Conservation (phyloP, 441 rosid genomes). For the Jatropha podagrica region DNA sequence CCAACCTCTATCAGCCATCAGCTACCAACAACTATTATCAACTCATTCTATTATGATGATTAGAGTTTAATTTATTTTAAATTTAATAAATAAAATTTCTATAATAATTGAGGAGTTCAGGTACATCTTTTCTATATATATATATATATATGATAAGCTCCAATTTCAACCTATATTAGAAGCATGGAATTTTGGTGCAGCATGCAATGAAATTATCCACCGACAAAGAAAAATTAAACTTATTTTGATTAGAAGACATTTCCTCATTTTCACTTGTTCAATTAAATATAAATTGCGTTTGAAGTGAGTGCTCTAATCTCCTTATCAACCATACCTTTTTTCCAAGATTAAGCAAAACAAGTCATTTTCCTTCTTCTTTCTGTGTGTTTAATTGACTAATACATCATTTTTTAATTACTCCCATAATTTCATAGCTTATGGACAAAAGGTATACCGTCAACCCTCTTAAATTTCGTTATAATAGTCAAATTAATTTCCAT, state of each 20-base stretch:
- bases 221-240: constrained; percentile 4
- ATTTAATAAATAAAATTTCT: no score
- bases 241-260: not conserved
- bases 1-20: no score
- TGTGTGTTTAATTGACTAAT: not conserved
- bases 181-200: not conserved
- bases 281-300: not conserved
- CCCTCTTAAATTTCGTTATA: no score
- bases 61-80: no score
- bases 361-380: not conserved
- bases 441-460: no score
- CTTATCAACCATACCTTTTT: not conserved
- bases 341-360: not conserved
- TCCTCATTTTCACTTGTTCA: not conserved
- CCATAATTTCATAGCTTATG: not conserved
- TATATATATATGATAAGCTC: no score
- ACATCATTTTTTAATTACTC: no score
- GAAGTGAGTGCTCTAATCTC: not conserved
- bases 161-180: not conserved
- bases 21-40: no score
- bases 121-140: no score
- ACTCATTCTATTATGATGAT: no score
- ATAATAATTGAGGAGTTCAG: no score
- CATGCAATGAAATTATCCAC: constrained; percentile 8
- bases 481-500: no score